These are phyloP conservation scores for Xenoacremonium recifei DNA, from an alignment of 2,329 filamentous ascomycete species.

Conservation along the genomic window DNA sequence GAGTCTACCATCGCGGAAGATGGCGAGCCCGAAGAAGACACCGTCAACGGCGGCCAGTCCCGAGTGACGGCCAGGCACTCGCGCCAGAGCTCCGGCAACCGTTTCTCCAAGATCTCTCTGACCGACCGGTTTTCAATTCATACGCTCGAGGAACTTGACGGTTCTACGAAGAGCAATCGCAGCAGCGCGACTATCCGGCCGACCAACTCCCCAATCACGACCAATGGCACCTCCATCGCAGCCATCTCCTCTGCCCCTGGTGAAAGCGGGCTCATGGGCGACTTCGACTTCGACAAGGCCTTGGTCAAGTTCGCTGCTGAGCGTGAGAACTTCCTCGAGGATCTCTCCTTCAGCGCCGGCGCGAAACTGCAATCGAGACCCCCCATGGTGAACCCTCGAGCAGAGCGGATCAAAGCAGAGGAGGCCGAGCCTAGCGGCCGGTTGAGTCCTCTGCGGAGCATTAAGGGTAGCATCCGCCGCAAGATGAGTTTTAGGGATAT, in stretches of 20 bases:
- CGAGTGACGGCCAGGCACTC: slow-evolving; percentile 48
- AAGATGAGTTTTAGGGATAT: slow-evolving; percentile 93
- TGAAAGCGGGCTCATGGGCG: slow-evolving; percentile 44
- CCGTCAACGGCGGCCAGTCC: slow-evolving; percentile 27
- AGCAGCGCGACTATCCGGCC: slow-evolving; percentile 65
- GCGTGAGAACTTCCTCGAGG: slow-evolving; percentile 88
- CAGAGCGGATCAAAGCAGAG: slow-evolving; percentile 78
- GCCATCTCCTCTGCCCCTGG: slow-evolving; percentile 22
- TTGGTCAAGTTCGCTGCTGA: slow-evolving; percentile 94
- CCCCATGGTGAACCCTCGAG: slow-evolving; percentile 73
- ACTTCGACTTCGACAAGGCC: slow-evolving; percentile 92
- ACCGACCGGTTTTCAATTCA: slow-evolving; percentile 52
- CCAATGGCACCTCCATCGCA: slow-evolving; percentile 22
- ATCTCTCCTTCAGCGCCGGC: slow-evolving; percentile 84
- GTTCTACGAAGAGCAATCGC: slow-evolving; percentile 60
- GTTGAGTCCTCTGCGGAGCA: slow-evolving; percentile 56
- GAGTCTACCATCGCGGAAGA: slow-evolving; percentile 63
- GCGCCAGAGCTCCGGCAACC: slow-evolving; percentile 58
- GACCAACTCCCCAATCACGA: slow-evolving; percentile 27
- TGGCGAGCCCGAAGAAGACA: slow-evolving; percentile 52
- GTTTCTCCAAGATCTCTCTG: slow-evolving; percentile 54
- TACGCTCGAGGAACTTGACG: slow-evolving; percentile 58
- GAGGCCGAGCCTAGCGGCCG: slow-evolving; percentile 56
- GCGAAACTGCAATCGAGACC: slow-evolving; percentile 69
- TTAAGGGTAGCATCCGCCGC: slow-evolving; percentile 83